A percentile compares a stretch with the other conserved stretches of the same genome.
These are phyloP conservation scores for Cryphonectria japonica DNA, from an alignment of 2,329 filamentous ascomycete species.

Conservation along the genomic window DNA sequence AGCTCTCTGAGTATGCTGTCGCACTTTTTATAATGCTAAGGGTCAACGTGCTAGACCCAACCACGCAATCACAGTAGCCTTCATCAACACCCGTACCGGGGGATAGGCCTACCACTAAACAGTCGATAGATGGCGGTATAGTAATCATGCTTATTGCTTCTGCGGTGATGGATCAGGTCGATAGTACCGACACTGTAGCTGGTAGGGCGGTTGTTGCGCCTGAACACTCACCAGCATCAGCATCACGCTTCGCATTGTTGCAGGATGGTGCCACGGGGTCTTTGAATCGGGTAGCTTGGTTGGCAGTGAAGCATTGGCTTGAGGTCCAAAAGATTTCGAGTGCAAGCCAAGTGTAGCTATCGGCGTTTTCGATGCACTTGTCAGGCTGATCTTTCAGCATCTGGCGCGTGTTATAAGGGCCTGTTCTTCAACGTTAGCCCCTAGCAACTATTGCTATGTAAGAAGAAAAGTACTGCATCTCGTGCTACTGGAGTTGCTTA, in stretches of 20 bases:
- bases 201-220: background rate
- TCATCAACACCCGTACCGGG: background rate
- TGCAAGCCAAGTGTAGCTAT: background rate
- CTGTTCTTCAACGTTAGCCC: no score
- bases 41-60: no score
- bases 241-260: background rate
- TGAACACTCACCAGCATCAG: background rate
- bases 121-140: background rate
- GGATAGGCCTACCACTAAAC: background rate
- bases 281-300: background rate
- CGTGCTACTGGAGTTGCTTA: no score
- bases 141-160: background rate
- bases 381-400: no score
- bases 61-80: background rate
- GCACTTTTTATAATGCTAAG: no score
- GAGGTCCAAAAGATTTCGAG: background rate
- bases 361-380: no score
- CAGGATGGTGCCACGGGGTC: background rate
- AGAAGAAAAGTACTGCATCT: no score
- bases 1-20: background rate
- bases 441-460: no score
- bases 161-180: background rate
- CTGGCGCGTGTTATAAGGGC: no score
- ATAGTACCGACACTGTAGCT: background rate
- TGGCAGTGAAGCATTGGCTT: background rate